Percentiles rank a stretch among this genome's conserved stretches.
phyloP scores from a whole-genome alignment of 2,329 filamentous ascomycete species.

The Calonectria pteridis region DNA sequence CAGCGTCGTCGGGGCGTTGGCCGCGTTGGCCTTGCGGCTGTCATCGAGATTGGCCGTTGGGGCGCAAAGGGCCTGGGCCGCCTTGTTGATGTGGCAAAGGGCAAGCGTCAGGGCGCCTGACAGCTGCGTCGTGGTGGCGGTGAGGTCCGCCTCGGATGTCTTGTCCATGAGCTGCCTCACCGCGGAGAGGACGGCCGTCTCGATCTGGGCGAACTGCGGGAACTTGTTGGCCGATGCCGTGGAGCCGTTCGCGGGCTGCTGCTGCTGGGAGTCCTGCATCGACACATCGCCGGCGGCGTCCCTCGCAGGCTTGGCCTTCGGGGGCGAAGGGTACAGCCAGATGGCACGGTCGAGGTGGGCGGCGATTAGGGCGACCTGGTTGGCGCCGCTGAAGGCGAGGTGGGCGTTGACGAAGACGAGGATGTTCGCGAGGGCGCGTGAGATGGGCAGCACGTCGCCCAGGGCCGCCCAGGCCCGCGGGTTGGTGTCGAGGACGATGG shows the following conservation, averaged over 20 bases:
- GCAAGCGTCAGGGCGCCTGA: slow-evolving; percentile 92
- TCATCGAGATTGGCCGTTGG: slow-evolving; percentile 61
- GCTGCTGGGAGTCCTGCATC: slow-evolving; percentile 64
- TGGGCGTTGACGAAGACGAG: slow-evolving; percentile 98
- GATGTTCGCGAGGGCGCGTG: slow-evolving; percentile 86
- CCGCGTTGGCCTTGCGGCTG: slow-evolving; percentile 48
- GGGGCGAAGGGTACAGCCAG: slow-evolving; percentile 84
- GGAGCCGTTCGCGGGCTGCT: slow-evolving; percentile 47
- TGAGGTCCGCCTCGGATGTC: slow-evolving; percentile 75
- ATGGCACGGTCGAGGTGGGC: slow-evolving; percentile 87
- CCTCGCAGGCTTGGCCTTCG: slow-evolving; percentile 46
- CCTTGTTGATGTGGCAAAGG: slow-evolving; percentile 90
- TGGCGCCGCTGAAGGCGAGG: slow-evolving; percentile 91
- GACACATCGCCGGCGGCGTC: slow-evolving; percentile 64
- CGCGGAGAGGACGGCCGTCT: slow-evolving; percentile 81
- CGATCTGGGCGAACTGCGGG: slow-evolving; percentile 89
- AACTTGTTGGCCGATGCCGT: slow-evolving; percentile 83
- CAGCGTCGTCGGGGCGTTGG: slow-evolving; percentile 47
- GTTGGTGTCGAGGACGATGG: slow-evolving; percentile 95
- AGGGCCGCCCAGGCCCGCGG: slow-evolving; percentile 92
- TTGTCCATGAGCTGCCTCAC: slow-evolving; percentile 78
- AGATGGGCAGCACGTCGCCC: slow-evolving; percentile 79
- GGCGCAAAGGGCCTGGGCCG: slow-evolving; percentile 73
- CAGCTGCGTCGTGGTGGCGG: slow-evolving; percentile 86
- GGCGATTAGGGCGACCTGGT: slow-evolving; percentile 92